phyloP scores from a whole-genome alignment of 305 asterid genomes.

The Fraxinus ornus region DNA sequence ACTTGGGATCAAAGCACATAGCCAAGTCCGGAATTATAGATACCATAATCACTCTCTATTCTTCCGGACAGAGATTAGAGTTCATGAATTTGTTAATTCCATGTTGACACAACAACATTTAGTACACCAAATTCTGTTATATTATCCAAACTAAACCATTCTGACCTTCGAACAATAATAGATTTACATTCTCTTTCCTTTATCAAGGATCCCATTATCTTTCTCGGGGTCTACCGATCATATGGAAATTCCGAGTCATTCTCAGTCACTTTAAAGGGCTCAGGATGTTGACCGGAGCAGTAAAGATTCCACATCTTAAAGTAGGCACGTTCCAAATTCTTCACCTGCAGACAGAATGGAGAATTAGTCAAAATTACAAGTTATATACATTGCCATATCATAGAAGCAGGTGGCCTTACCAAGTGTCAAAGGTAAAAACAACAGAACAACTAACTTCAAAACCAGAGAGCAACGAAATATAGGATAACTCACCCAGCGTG shows the following conservation, averaged over 20 bases:
- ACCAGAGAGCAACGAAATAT: background rate
- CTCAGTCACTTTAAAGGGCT: constrained; percentile 80
- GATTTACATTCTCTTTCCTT: constrained; percentile 22
- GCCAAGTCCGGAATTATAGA: background rate
- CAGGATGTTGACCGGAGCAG: constrained; percentile 83
- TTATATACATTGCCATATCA: background rate
- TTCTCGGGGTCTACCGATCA: constrained; percentile 42
- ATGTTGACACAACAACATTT: background rate
- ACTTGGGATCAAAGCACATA: background rate
- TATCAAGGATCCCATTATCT: constrained; percentile 49
- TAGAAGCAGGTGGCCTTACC: background rate
- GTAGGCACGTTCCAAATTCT: constrained; percentile 84
- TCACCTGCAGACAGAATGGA: constrained; percentile 48
- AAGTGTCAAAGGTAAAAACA: background rate
- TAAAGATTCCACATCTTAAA: constrained; percentile 93
- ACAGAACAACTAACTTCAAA: background rate
- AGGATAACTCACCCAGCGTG: constrained; percentile 73
- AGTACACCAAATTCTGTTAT: constrained; percentile 15
- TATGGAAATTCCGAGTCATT: constrained; percentile 73
- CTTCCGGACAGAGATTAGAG: background rate
- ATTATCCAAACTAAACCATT: constrained; percentile 13
- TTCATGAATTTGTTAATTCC: background rate
- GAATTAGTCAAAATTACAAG: background rate
- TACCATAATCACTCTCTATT: background rate
- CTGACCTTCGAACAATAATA: constrained; percentile 18